phyloP scores from a whole-genome alignment of 2,329 filamentous ascomycete species.

The Gnomoniopsis sp. region DNA sequence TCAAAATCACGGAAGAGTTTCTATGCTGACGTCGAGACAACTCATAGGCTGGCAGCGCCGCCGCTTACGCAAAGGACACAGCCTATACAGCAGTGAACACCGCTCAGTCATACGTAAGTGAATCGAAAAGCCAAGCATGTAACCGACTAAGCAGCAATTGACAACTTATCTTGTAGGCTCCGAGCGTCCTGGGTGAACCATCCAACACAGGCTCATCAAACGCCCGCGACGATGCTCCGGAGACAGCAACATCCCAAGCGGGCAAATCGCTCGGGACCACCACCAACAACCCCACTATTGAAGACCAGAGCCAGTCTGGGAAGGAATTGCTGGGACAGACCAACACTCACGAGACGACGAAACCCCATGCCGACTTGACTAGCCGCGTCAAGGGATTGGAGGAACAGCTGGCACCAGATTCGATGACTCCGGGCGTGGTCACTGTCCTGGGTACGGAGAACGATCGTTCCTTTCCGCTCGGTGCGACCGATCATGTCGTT shows the following conservation, averaged over 20 bases:
- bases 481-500: background rate
- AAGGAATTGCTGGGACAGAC: conserved; percentile 65
- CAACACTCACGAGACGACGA: conserved; percentile 39
- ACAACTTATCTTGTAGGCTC: background rate
- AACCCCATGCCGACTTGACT: conserved; percentile 20
- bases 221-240: conserved; percentile 37
- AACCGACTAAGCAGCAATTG: too few relatives aligned
- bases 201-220: background rate
- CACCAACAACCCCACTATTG: conserved; percentile 63
- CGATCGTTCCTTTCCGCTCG: conserved; percentile 9
- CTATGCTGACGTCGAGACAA: background rate
- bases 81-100: background rate
- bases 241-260: conserved; percentile 55
- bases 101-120: conserved; percentile 3
- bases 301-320: conserved; percentile 72
- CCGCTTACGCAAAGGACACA: background rate
- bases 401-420: background rate
- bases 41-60: background rate
- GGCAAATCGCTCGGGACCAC: conserved; percentile 68
- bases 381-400: background rate
- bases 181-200: background rate
- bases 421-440: background rate
- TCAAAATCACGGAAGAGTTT: background rate
- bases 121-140: background rate
- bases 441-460: conserved; percentile 5